Base-by-base conservation (phyloP, 208 protist species). In the Phytomonas francai region DNA sequence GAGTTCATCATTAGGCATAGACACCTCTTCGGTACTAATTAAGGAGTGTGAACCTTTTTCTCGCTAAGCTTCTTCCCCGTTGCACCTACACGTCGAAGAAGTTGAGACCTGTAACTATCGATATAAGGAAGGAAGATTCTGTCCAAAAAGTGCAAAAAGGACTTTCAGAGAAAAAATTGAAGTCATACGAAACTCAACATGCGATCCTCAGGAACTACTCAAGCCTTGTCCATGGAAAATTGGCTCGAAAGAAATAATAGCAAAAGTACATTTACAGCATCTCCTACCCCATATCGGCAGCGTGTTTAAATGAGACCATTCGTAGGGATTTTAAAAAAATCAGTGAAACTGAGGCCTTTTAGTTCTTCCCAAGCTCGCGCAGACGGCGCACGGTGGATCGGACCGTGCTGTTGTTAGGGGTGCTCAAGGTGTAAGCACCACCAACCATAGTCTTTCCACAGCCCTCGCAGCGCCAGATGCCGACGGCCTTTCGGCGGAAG, bases 391-490 rank as follows among this genome's bases (percentile, higher is more conserved):
- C 97, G 7, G 98, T 98, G 60, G 91, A 97, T 73, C 97, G 91
- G 69, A 99, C 97, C 28, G 97, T 98, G 78, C 88, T 94, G 85
- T 98, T 99, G 87, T 97, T 98, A 58, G 82, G 83, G 42, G 88
- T 94, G 81, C 85, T 92, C 67, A 99, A 79, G 64, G 97, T 97
- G 85, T 95, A 99, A 32, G 98, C 98, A 67, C 98, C 98, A 83
- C 98, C 98, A 56, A 97, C 97, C 29, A 99, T 84, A 29, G 87
- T 97, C 87, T 98, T 99, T 65, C 78, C 83, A 92, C 98, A 99
- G 63, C 85, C 83, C 39, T 92, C 90, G 88, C 98, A 99, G 72
- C 95, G 91, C 98, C 98, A 99, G 89, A 99, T 99, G 80, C 98
- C 98, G 58, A 99, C 97, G 68, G 94, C 97, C 63, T 87, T 89